phyloP scores from a whole-genome alignment of 257 asterid genomes.

The Solanum boliviense region DNA sequence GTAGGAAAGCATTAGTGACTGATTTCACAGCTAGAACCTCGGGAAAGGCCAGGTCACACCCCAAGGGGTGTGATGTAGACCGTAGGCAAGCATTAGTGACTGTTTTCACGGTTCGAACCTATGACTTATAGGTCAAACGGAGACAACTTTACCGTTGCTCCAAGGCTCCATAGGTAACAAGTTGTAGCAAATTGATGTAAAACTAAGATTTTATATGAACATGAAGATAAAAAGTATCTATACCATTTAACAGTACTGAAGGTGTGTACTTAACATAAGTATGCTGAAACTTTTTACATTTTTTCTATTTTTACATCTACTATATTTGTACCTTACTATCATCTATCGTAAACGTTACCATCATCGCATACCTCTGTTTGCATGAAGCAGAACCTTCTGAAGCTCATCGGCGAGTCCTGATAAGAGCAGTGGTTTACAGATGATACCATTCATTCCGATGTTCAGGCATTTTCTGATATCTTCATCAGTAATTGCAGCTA shows the following conservation, averaged over 20 bases:
- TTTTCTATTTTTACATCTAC: not conserved
- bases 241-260: conserved; percentile 24
- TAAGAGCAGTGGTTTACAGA: conserved; percentile 59
- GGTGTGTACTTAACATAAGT: conserved; percentile 1
- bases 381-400: conserved; percentile 41
- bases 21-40: not conserved
- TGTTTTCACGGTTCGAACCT: not conserved
- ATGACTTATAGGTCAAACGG: not conserved
- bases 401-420: conserved; percentile 60
- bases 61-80: not conserved
- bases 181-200: not conserved
- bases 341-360: not conserved
- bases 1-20: not conserved
- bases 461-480: conserved; percentile 40
- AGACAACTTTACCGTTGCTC: not conserved
- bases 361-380: conserved; percentile 27
- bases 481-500: conserved; percentile 49
- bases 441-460: conserved; percentile 71
- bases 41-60: not conserved
- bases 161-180: not conserved
- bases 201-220: not conserved
- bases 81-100: not conserved
- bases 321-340: not conserved
- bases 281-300: not conserved
- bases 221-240: conserved; percentile 2